phyloP scores from a whole-genome alignment of 1,284 basidiomycete species.

The Trichosporon ovoides region DNA sequence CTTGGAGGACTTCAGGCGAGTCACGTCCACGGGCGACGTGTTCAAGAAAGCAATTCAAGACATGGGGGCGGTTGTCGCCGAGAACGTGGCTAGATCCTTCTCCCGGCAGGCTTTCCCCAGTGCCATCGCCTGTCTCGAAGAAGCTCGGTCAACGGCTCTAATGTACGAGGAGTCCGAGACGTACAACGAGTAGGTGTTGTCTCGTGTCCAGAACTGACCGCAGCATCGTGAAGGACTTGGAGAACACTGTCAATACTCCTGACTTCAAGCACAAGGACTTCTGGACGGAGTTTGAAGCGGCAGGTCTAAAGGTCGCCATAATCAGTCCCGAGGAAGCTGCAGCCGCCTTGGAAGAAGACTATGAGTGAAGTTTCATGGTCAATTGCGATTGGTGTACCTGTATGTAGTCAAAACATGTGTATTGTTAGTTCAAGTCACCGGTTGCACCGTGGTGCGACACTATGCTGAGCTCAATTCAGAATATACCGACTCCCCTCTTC shows the following conservation, averaged over 20 bases:
- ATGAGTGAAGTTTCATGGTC: slow-evolving; percentile 8
- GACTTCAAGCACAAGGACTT: slow-evolving; percentile 46
- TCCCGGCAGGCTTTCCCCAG: slow-evolving; percentile 60
- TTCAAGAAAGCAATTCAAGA: slow-evolving; percentile 71
- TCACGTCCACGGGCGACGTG: slow-evolving; percentile 62
- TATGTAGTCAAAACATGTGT: background rate
- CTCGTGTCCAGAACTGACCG: background rate
- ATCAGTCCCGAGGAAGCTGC: slow-evolving; percentile 42
- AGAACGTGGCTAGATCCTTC: slow-evolving; percentile 66
- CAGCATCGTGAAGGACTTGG: slow-evolving; percentile 36
- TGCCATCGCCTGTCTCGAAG: slow-evolving; percentile 65
- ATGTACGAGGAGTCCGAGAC: slow-evolving; percentile 48
- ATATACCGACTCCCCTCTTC: too few relatives aligned
- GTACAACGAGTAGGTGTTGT: slow-evolving; percentile 40
- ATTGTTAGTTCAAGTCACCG: too few relatives aligned
- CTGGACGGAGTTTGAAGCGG: slow-evolving; percentile 44
- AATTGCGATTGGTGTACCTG: background rate
- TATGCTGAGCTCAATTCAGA: too few relatives aligned
- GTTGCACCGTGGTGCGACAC: too few relatives aligned
- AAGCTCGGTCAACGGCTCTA: slow-evolving; percentile 61
- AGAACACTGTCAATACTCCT: slow-evolving; percentile 30
- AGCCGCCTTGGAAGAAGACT: slow-evolving; percentile 35
- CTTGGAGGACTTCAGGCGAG: slow-evolving; percentile 64
- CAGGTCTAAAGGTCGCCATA: slow-evolving; percentile 25
- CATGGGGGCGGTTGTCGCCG: slow-evolving; percentile 62